Base-by-base conservation (phyloP, 139 green algal species). In the Tetradesmus lagerheimii region DNA sequence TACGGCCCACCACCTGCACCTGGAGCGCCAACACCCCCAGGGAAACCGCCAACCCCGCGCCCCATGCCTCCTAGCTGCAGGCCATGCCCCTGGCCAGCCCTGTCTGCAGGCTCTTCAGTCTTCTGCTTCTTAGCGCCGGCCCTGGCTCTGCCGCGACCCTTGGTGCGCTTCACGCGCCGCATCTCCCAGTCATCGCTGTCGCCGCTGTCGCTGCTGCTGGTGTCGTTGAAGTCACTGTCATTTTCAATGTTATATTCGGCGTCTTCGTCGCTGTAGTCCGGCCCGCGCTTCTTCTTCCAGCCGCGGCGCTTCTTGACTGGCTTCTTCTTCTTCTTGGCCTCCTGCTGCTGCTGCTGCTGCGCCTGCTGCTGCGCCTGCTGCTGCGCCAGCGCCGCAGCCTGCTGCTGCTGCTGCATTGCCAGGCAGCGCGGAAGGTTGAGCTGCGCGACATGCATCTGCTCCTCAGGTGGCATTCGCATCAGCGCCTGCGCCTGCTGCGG, bases 261-360 rank as follows among this genome's bases (percentile, higher is more conserved):
- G 45, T 88, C 83, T n/a, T 88, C 83, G 38, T 88, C 83, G 34
- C 29, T 50, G 64, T 88, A 88, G 64, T 88, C 83, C 20, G 83
- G 83, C 2, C 83, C 83, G 16, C 83, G 83, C 83, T 88, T 88
- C 25, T 88, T 88, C 41, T 88, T 88, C 83, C 83, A 88, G 62
- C 83, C 83, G 67, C 83, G 83, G 5, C 39, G 37, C 64, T 88
- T 88, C 83, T 88, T 88, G 62, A 88, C 83, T 9, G 83, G 83
- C 64, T 80, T 80, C 64, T 80, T 79, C 53, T 78, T 80, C 38
- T 80, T 88, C 38, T 80, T 77, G 11, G 62, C 1, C 38, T 57
- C n/a, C 64, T 66, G 18, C 38, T 80, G 43, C 38, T 80, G 43
- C 83, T 88, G 83, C 76, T 37, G 23, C 38, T 80, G 43, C 83